Evolutionary conservation across 768 basidiomycete genomes (phyloP).

Genomic region (Lactifluus hygrophoroides): DNA sequence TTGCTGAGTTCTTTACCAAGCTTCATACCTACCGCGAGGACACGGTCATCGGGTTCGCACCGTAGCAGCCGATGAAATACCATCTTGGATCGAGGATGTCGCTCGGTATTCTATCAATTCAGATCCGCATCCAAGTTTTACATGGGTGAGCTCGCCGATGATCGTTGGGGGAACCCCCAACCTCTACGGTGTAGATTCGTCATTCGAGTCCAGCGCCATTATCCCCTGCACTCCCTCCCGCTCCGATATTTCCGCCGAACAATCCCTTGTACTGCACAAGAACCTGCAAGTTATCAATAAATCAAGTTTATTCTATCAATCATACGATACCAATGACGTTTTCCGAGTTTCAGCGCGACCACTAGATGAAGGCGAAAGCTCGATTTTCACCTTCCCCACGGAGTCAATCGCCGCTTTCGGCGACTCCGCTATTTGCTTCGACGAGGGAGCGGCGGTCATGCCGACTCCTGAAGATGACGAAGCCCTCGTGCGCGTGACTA

Average conservation of each 20-base stretch:
- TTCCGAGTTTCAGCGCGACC: neutral
- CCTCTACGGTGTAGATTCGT: neutral
- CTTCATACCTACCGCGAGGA: neutral
- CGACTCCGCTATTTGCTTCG: neutral
- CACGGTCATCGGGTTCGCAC: neutral
- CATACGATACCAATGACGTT: neutral
- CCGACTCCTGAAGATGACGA: constrained; percentile 6
- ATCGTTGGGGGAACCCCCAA: neutral
- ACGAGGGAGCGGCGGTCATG: neutral
- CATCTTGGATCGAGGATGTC: neutral
- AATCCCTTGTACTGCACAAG: neutral
- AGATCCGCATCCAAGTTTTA: constrained; percentile 1
- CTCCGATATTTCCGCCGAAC: neutral
- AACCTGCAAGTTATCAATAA: neutral
- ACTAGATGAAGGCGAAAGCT: neutral
- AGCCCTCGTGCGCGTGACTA: constrained; percentile 6
- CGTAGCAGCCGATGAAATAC: neutral
- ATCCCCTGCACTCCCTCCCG: neutral
- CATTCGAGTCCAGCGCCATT: neutral
- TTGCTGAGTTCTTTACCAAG: neutral
- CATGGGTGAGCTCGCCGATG: constrained; percentile 6
- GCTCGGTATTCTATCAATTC: neutral
- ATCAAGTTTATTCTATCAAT: neutral
- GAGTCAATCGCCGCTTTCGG: neutral
- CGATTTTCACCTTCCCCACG: neutral